Base-by-base conservation (phyloP, 192 early-diverging fungal genomes). In the Backusella macrospora region DNA sequence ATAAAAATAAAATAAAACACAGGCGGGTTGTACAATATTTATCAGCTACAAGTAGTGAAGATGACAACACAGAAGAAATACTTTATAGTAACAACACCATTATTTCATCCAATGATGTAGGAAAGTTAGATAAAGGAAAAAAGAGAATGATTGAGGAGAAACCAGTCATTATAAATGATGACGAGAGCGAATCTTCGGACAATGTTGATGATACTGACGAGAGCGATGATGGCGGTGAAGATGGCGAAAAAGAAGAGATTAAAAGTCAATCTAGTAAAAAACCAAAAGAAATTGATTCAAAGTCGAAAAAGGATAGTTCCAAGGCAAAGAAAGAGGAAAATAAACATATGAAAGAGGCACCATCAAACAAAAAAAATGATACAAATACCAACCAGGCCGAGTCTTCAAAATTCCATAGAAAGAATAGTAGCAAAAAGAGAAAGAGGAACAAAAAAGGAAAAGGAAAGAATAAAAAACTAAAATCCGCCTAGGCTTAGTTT, bases 341-440 rank as follows among this genome's bases (percentile, higher is more conserved):
- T 34, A 34, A 34, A 34, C 29, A 34, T 34, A 34, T 1, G 2
- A 34, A 34, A 34, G 29, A 34, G 29, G 1, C 29, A 34, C 29
- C 29, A 34, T 34, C 2, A 34, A 34, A 2, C 18, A 9, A 8
- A 7, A 9, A 18, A 8, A n/a, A 18, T 21, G 49, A 52, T 9
- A 6, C 49, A 52, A 52, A 52, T 7, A 6, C 2, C 18, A 52
- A 52, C 9, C n/a, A 52, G 7, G 18, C 5, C 7, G 29, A 34
- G 29, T 3, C 49, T 9, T 9, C n/a, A 2, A 52, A 52, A 18
- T 0, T n/a, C 9, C n/a, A 52, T 6, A 3, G 2, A 52, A 52
- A 52, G 49, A 52, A 52, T 18, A 9, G n/a, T 21, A 52, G n/a
- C n/a, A 52, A 52, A 52, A 52, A 52, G n/a, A 52, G 49, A 52